These are phyloP conservation scores for Lasiosphaeriaceae sp. DNA, from an alignment of 495 filamentous ascomycete genomes.

Conservation along the genomic window DNA sequence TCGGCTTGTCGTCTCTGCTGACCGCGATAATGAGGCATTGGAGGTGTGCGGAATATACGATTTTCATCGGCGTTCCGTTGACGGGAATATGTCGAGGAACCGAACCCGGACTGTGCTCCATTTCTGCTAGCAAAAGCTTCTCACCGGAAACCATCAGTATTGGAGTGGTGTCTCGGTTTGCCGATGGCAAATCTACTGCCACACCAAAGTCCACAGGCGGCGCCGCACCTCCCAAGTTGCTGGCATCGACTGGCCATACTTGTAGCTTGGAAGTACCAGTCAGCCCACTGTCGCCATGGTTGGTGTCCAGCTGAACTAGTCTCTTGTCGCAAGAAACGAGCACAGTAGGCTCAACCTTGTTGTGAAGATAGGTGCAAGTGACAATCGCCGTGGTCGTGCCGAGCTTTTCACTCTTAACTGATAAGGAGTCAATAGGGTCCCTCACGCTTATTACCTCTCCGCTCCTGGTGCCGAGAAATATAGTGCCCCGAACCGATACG, in stretches of 20 bases:
- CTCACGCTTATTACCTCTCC: slow-evolving; percentile 40
- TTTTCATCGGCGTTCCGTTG: slow-evolving; percentile 45
- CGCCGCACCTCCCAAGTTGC: slow-evolving; percentile 24
- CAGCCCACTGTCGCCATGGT: not conserved
- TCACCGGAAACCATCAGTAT: slow-evolving; percentile 40
- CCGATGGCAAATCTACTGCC: slow-evolving; percentile 26
- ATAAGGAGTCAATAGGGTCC: not conserved
- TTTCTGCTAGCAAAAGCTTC: slow-evolving; percentile 47
- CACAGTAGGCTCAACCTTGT: slow-evolving; percentile 9
- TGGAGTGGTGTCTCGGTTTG: slow-evolving; percentile 17
- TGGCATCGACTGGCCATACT: slow-evolving; percentile 40
- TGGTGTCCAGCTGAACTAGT: slow-evolving; percentile 15
- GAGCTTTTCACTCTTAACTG: slow-evolving; percentile 21
- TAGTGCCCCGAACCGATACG: slow-evolving; percentile 10
- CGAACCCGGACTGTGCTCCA: slow-evolving; percentile 42
- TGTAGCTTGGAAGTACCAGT: slow-evolving; percentile 16
- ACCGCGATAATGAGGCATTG: slow-evolving; percentile 52
- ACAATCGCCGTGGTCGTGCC: slow-evolving; percentile 23
- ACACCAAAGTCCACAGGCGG: slow-evolving; percentile 28
- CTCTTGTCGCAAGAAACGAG: slow-evolving; percentile 28
- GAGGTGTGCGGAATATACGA: slow-evolving; percentile 51
- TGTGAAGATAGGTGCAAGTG: slow-evolving; percentile 7
- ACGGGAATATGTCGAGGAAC: slow-evolving; percentile 51
- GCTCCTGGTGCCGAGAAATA: slow-evolving; percentile 40
- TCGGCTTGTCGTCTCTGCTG: slow-evolving; percentile 29